Evolutionary conservation across 345 rosid genomes (phyloP).

Genomic region (Sonneratia alba): DNA sequence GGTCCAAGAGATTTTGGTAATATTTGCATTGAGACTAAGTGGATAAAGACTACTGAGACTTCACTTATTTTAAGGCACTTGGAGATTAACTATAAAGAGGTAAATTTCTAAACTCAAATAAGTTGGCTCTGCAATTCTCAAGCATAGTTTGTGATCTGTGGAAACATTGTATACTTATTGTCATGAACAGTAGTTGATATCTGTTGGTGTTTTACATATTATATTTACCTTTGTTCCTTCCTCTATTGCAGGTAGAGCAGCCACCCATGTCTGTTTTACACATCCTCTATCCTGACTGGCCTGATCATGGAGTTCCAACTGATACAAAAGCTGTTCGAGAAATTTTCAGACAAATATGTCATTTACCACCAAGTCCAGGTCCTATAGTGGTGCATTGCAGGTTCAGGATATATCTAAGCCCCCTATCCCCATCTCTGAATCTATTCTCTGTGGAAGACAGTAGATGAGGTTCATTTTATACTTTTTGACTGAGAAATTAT

Average conservation of each 20-base stretch:
- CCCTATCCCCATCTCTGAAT: background rate
- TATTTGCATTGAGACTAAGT: slow-evolving; percentile 40
- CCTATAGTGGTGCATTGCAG: slow-evolving; percentile 97
- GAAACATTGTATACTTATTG: background rate
- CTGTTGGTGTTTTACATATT: background rate
- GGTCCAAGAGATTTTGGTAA: slow-evolving; percentile 80
- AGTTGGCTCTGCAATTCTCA: background rate
- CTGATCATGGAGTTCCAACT: slow-evolving; percentile 92
- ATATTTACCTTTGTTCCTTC: background rate
- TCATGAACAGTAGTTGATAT: background rate
- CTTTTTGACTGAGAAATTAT: slow-evolving; percentile 18
- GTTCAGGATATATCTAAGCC: slow-evolving; percentile 24
- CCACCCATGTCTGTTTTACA: slow-evolving; percentile 62
- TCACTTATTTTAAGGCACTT: slow-evolving; percentile 60
- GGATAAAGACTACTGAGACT: slow-evolving; percentile 45
- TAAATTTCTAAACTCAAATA: slow-evolving; percentile 16
- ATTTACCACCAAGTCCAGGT: slow-evolving; percentile 49
- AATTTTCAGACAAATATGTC: slow-evolving; percentile 53
- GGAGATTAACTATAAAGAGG: slow-evolving; percentile 72
- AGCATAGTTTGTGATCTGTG: background rate
- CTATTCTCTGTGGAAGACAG: background rate
- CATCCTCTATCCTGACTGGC: slow-evolving; percentile 90
- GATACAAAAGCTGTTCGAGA: slow-evolving; percentile 69
- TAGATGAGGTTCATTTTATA: background rate
- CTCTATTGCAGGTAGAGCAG: slow-evolving; percentile 48